Evolutionary conservation across 306 rosid species (phyloP), one percentile per base, ranked within the genome.

Genomic region (Ceratonia siliqua): DNA sequence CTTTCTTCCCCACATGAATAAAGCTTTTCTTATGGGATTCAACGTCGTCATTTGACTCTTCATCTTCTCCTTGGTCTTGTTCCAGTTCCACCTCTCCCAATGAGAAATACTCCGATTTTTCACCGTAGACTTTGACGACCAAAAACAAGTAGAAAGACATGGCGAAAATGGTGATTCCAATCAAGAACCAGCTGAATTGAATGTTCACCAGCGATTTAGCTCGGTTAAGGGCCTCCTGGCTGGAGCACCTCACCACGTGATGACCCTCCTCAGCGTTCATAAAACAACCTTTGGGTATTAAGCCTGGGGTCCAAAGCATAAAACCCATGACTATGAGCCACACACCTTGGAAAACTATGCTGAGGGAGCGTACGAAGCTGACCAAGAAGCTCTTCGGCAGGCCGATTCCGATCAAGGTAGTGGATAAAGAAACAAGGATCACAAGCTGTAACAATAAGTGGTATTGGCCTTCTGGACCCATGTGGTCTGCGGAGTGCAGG

Each of bases 401-500:
- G 20, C 81, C 74, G 18, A 94, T 88, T 61, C 92, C 96, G 21
- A 90, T 6, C 0, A 94, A 77, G 4, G 96, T 59, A 0, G 93
- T 85, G 43, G 58, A 28, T 0, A 94, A 20, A 4, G 90, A 89
- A 0, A 87, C 70, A 0, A 72, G 0, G 28, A 91, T 39, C 0
- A 94, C 13, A 0, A 91, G 57, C 57, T 89, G 94, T 0, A 94
- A 58, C 32, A 94, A 61, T 49, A 85, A 11, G 70, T 94, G 98
- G 81, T 85, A 94, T 22, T 90, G 98, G 4, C 97, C 98, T 52
- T 91, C 96, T 0, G 95, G 96, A 0, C 96, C 97, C 52, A 8
- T 70, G 77, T 94, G 98, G 39, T 91, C 98, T 0, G 97, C 80
- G 0, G 97, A 89, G 85, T 89, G 96, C 17, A 89, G 88, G 50